These are phyloP conservation scores for Dactylonectria estremocensis DNA, from an alignment of 2,329 filamentous ascomycete species.

Conservation along the genomic window DNA sequence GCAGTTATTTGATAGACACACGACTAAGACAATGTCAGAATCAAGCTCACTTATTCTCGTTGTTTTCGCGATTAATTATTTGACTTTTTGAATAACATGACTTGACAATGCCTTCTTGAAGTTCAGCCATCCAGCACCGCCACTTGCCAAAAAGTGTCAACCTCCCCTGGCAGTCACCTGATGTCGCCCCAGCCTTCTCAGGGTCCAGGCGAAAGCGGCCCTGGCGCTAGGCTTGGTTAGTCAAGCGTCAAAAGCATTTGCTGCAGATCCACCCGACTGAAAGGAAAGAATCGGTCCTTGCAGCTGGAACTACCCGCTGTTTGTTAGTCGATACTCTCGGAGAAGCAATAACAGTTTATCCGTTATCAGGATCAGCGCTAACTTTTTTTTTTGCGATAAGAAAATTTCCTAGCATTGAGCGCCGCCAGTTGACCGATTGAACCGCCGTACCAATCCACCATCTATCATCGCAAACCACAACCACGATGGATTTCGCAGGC, in stretches of 20 bases:
- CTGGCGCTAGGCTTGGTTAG: conserved; percentile 35
- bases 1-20: background rate
- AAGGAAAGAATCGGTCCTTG: background rate
- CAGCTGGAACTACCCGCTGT: background rate
- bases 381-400: conserved; percentile 49
- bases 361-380: conserved; percentile 41
- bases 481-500: conserved; percentile 53
- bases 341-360: conserved; percentile 36
- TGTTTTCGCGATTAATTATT: too few relatives aligned
- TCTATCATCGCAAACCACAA: conserved; percentile 19
- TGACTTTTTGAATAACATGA: background rate
- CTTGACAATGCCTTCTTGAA: background rate
- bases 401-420: conserved; percentile 42
- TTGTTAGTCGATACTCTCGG: conserved; percentile 3
- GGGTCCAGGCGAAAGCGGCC: conserved; percentile 1
- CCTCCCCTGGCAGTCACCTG: conserved; percentile 22
- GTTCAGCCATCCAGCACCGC: conserved; percentile 3
- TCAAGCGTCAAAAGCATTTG: conserved; percentile 37
- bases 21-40: background rate
- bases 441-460: conserved; percentile 27
- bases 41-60: background rate
- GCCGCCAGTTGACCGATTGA: conserved; percentile 29
- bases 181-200: conserved; percentile 5
- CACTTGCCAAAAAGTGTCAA: conserved; percentile 7
- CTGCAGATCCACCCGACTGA: conserved; percentile 42